Evolutionary conservation across 2,329 filamentous ascomycete genomes (phyloP).

Genomic region (Triangularia setosa): DNA sequence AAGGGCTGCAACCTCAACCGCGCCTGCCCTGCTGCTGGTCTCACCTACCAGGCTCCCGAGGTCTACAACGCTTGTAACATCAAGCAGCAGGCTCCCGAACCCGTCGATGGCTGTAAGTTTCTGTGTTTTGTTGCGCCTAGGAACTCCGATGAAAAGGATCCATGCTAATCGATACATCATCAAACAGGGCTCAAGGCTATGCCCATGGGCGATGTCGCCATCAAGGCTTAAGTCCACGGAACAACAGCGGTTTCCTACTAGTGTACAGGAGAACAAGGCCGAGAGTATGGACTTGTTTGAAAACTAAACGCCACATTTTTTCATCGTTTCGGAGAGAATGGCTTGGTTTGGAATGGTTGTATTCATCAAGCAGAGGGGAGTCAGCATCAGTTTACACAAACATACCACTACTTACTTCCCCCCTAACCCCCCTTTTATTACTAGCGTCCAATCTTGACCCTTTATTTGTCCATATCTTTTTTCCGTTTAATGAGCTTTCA

Average conservation of each 20-base stretch:
- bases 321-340: background rate
- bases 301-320: background rate
- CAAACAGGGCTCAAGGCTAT: slow-evolving; percentile 31
- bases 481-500: too few relatives aligned
- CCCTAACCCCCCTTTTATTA: background rate
- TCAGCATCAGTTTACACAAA: background rate
- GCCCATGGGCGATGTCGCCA: slow-evolving; percentile 32
- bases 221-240: slow-evolving; percentile 28
- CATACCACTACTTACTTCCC: background rate
- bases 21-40: slow-evolving; percentile 40
- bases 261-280: background rate
- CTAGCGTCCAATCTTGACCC: too few relatives aligned
- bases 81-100: slow-evolving; percentile 44
- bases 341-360: background rate
- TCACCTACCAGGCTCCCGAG: slow-evolving; percentile 43
- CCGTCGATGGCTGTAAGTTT: slow-evolving; percentile 46
- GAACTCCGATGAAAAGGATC: background rate
- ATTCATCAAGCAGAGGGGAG: background rate
- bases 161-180: background rate
- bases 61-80: slow-evolving; percentile 45
- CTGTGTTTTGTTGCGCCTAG: background rate
- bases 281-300: background rate
- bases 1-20: slow-evolving; percentile 44
- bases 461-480: too few relatives aligned
- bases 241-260: background rate